Evolutionary conservation across 345 rosid species (phyloP), one percentile per base, ranked within the genome.

Genomic region (Iberis pinnata): DNA sequence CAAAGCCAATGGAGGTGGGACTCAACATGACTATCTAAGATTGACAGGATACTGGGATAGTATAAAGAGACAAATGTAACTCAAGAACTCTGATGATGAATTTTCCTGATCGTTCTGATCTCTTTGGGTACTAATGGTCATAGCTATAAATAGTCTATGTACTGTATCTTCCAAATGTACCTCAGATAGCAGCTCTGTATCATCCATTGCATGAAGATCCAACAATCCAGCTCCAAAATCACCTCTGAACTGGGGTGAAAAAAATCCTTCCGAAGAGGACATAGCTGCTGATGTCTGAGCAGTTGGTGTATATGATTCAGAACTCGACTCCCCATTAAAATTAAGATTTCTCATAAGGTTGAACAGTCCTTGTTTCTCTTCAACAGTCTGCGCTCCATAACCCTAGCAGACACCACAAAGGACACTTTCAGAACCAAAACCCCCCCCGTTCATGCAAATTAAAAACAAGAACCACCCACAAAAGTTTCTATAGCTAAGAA

Each of bases 131-230:
- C 33, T 49, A 51, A 36, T 25, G 60, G 27, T 8, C 18, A 46
- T 27, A 53, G 36, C 25, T 15, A 58, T 43, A 32, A 25, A 49
- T 13, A 38, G 12, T 39, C 17, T 27, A 7, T 38, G 26, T 12
- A 29, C 51, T 59, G 39, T 37, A 38, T 18, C 8, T 24, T 25
- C 33, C 24, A 53, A 53, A 11, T 58, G 15, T 76, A 32, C 99
- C 97, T 93, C 95, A 22, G 95, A 82, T 31, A 86, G 76, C 62
- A 93, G 95, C 73, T 86, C 97, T 20, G 97, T 88, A 57, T 93
- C 99, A 70, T 93, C 96, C 97, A 93, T 82, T 32, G 94, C 94
- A 74, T 93, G 95, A 55, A 93, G 99, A 79, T 88, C 95, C 70
- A 93, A 58, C 60, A 93, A 96, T 27, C 99, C 99, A 62, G 95